Evolutionary conservation across 345 rosid species (phyloP).

Genomic region (Populus euphratica): DNA sequence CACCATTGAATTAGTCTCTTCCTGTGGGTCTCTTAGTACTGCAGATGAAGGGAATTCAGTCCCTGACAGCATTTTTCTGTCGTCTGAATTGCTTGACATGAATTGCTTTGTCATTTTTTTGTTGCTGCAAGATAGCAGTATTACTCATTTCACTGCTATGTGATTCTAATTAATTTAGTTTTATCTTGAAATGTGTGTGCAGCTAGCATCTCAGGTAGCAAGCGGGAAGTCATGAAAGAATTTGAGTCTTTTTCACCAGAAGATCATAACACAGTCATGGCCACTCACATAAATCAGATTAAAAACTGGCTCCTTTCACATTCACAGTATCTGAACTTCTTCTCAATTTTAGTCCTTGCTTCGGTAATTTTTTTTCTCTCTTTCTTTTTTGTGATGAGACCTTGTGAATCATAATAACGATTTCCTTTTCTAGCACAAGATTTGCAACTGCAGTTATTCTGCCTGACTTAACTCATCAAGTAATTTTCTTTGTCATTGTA

Average conservation of each 20-base stretch:
- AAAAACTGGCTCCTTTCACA: slow-evolving; percentile 70
- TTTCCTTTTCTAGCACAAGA: not conserved
- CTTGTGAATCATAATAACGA: not conserved
- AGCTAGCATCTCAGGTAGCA: slow-evolving; percentile 74
- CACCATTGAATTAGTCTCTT: not conserved
- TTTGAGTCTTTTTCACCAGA: slow-evolving; percentile 60
- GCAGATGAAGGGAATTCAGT: not conserved
- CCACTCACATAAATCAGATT: slow-evolving; percentile 40
- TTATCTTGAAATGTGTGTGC: slow-evolving; percentile 12
- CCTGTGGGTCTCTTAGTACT: not conserved
- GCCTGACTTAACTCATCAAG: not conserved
- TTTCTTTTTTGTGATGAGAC: not conserved
- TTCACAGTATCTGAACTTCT: slow-evolving; percentile 78
- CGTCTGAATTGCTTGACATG: not conserved
- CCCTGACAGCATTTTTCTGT: not conserved
- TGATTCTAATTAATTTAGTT: not conserved
- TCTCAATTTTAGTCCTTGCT: slow-evolving; percentile 86
- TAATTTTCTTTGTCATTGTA: not conserved
- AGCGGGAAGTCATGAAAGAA: slow-evolving; percentile 60
- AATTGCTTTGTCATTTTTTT: not conserved
- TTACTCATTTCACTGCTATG: not conserved
- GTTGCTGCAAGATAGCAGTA: not conserved
- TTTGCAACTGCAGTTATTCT: not conserved
- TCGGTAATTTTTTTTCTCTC: slow-evolving; percentile 43
- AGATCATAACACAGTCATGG: slow-evolving; percentile 49